These are phyloP conservation scores for Pulveroboletus sp. DNA, from an alignment of 768 basidiomycete species.

Conservation along the genomic window DNA sequence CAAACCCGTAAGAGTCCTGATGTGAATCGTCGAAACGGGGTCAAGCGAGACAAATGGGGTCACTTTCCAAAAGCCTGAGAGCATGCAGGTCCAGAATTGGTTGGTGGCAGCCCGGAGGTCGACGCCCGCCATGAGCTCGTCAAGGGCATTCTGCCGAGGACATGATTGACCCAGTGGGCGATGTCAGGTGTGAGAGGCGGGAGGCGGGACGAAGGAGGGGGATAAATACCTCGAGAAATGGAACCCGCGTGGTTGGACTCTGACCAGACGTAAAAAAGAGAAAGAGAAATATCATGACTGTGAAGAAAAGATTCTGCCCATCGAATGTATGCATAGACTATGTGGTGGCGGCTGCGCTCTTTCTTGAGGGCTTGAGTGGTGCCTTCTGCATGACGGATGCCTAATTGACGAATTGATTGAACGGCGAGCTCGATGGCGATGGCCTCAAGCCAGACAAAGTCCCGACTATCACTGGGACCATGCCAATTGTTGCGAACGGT, in stretches of 20 bases:
- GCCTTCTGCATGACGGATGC: not conserved
- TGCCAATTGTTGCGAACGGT: not conserved
- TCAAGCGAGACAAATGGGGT: too few relatives aligned
- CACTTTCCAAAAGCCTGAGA: too few relatives aligned
- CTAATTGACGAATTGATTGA: too few relatives aligned
- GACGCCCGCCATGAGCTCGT: too few relatives aligned
- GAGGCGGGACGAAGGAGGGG: too few relatives aligned
- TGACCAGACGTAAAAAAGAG: not conserved
- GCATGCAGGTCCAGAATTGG: too few relatives aligned
- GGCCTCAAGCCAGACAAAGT: not conserved
- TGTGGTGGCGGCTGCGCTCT: not conserved
- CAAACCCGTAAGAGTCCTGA: too few relatives aligned
- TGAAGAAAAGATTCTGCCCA: not conserved
- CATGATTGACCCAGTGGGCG: too few relatives aligned
- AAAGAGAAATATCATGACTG: not conserved
- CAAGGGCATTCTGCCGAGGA: too few relatives aligned
- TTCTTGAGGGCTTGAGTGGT: not conserved
- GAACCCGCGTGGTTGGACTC: not conserved
- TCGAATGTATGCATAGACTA: not conserved
- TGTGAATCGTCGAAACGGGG: too few relatives aligned
- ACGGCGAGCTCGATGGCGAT: not conserved
- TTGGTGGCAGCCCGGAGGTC: too few relatives aligned
- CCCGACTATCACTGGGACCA: not conserved
- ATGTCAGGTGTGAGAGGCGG: too few relatives aligned
- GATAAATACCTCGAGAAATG: not conserved